These are phyloP conservation scores for Pythium brachiatum DNA, from an alignment of 352 stramenopile genomes.

Conservation along the genomic window DNA sequence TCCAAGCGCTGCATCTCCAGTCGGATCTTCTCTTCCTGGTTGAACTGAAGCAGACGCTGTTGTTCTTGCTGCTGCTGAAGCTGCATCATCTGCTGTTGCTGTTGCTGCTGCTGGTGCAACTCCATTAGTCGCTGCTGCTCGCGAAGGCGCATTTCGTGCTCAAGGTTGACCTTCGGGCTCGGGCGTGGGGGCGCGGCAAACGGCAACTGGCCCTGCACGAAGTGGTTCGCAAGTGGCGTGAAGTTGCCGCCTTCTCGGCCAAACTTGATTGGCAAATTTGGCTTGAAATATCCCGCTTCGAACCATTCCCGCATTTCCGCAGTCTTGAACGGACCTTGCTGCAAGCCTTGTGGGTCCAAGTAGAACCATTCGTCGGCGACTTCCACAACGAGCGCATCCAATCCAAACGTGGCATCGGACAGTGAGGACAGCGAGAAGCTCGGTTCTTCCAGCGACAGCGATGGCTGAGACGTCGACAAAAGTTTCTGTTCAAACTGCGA, in stretches of 20 bases:
- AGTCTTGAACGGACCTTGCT: conserved; percentile 85
- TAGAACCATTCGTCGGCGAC: conserved; percentile 85
- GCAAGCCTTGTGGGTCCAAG: conserved; percentile 75
- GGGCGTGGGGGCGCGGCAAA: conserved; percentile 44
- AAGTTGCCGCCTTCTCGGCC: conserved; percentile 65
- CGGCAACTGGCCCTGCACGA: conserved; percentile 63
- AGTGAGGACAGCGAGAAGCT: conserved; percentile 21
- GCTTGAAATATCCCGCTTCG: conserved; percentile 88
- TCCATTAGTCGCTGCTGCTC: conserved; percentile 62
- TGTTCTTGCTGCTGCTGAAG: conserved; percentile 68
- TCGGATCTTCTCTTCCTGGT: conserved; percentile 76
- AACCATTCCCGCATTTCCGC: conserved; percentile 89
- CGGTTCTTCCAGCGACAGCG: conserved; percentile 8
- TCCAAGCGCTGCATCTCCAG: conserved; percentile 83
- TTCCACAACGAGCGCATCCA: conserved; percentile 34
- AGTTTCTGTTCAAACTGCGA: conserved; percentile 23
- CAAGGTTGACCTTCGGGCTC: conserved; percentile 28
- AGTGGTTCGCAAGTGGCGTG: conserved; percentile 73
- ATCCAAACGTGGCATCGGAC: conserved; percentile 23
- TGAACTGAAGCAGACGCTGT: conserved; percentile 63
- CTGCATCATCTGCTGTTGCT: conserved; percentile 53
- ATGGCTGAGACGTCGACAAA: neutral
- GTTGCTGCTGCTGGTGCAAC: conserved; percentile 67
- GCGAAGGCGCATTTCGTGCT: conserved; percentile 20
- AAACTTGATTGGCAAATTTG: conserved; percentile 84